Percentiles rank a stretch among this genome's conserved stretches.
Conservation (phyloP, 2,329 filamentous ascomycete species). For the Colletotrichum acutatum region DNA sequence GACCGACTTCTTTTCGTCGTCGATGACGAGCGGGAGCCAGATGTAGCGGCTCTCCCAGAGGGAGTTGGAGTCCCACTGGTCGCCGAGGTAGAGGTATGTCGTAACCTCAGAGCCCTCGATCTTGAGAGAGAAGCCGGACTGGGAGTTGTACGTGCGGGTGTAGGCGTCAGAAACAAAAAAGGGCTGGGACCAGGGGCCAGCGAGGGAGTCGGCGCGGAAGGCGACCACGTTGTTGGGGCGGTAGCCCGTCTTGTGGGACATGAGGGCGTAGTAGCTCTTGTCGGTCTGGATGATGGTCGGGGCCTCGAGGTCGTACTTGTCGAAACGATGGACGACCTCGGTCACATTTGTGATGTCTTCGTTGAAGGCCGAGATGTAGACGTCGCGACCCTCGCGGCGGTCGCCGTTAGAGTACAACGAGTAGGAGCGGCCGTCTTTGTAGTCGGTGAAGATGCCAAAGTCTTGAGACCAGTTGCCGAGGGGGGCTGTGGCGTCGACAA, state of each 20-base stretch:
- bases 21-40: constrained; percentile 64
- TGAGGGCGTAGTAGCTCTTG: constrained; percentile 67
- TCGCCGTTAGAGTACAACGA: constrained; percentile 71
- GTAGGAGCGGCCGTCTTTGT: constrained; percentile 66
- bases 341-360: constrained; percentile 62
- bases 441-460: constrained; percentile 70
- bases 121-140: constrained; percentile 59
- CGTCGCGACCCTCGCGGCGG: constrained; percentile 62
- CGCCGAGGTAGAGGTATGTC: constrained; percentile 60
- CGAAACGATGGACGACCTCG: constrained; percentile 63
- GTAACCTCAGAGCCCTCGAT: constrained; percentile 61
- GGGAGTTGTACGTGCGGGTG: constrained; percentile 62
- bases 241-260: constrained; percentile 73
- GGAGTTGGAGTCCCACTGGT: constrained; percentile 62
- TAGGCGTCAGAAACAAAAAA: constrained; percentile 60
- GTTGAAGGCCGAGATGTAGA: constrained; percentile 67
- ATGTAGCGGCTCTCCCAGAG: constrained; percentile 67
- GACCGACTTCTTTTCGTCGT: constrained; percentile 60
- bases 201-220: constrained; percentile 60
- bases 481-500: constrained; percentile 63
- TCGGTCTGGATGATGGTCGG: constrained; percentile 71
- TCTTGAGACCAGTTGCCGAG: constrained; percentile 73
- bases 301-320: constrained; percentile 70
- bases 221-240: constrained; percentile 71
- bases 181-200: constrained; percentile 63